Conservation (phyloP, 2,329 filamentous ascomycete genomes). For the Calycina herbarum region DNA sequence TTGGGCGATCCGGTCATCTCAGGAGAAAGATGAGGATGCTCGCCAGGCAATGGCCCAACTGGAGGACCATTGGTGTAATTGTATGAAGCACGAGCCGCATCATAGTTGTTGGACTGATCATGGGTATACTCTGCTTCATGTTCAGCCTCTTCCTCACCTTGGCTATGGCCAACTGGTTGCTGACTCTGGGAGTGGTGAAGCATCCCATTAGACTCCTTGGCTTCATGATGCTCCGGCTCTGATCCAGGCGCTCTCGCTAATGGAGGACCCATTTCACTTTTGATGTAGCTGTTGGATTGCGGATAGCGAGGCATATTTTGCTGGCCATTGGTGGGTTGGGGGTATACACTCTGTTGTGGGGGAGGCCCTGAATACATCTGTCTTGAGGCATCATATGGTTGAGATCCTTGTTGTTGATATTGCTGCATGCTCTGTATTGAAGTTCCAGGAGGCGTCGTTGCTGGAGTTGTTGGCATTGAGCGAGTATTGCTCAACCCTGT, state of each 20-base stretch:
- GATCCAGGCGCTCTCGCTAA: constrained; percentile 59
- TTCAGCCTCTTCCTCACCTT: constrained; percentile 67
- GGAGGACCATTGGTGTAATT: constrained; percentile 70
- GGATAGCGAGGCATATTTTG: constrained; percentile 71
- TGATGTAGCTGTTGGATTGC: constrained; percentile 63
- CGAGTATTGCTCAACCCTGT: constrained; percentile 75
- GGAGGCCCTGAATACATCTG: constrained; percentile 75
- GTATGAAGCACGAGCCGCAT: constrained; percentile 70
- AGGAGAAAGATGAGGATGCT: constrained; percentile 74
- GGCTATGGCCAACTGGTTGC: constrained; percentile 53
- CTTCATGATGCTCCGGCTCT: constrained; percentile 60
- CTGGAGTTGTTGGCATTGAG: constrained; percentile 88
- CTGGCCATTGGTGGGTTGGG: constrained; percentile 58
- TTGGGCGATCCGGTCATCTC: constrained; percentile 81
- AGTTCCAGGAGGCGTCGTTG: constrained; percentile 81
- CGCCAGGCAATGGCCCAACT: constrained; percentile 65
- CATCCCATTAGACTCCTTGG: constrained; percentile 66
- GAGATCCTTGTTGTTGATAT: constrained; percentile 66
- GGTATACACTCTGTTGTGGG: constrained; percentile 67
- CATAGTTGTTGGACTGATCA: constrained; percentile 70
- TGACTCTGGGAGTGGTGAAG: constrained; percentile 58
- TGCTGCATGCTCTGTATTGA: constrained; percentile 75
- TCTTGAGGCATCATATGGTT: constrained; percentile 73
- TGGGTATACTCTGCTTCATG: constrained; percentile 85
- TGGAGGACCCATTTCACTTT: constrained; percentile 87